Base-by-base conservation (phyloP, 306 rosid genomes). In the Cajanus cajan region DNA sequence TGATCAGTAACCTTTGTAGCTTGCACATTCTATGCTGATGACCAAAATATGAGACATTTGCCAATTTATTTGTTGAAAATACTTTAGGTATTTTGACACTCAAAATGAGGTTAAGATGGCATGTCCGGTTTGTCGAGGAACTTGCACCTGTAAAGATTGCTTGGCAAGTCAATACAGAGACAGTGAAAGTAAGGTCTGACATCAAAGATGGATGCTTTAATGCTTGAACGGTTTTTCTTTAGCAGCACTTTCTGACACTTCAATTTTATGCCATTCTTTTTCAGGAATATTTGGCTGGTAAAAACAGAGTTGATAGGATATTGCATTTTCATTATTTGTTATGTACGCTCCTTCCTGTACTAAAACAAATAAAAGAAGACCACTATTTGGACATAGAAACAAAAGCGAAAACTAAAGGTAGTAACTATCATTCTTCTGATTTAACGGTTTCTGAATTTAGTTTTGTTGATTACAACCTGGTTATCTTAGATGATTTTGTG, bases 121-220 rank as follows among this genome's bases (percentile, higher is more conserved):
- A 48, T 96, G 99, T 78, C 99, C 99, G 10, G 99, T 93, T 69
- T 96, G 99, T 76, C 94, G 92, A 71, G 87, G 92, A 86, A 87
- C 89, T 78, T 96, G 99, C 87, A 78, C 92, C 68, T 96, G 99
- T 81, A 91, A 91, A 87, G 90, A 93, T 83, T 96, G 99, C 82
- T 82, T 84, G 77, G 85, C 83, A 76, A 87, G 83, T 86, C 92
- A 85, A 78, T 77, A 86, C 73, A 83, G 83, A 78, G 94, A 90
- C 85, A 85, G 80, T 77, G 94, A 93, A 91, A 90, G 96, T 91
- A 93, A 96, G 99, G 99, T 96, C 93, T 88, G 99, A 87, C 80
- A 89, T 89, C 81, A 86, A 81, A 84, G 72, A 83, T 78, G 65
- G 47, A 74, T 78, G 58, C 71, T 68, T 64, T 80, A 55, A 68